These are phyloP conservation scores for Macaranga tanarius DNA, from an alignment of 441 rosid genomes.

Conservation along the genomic window DNA sequence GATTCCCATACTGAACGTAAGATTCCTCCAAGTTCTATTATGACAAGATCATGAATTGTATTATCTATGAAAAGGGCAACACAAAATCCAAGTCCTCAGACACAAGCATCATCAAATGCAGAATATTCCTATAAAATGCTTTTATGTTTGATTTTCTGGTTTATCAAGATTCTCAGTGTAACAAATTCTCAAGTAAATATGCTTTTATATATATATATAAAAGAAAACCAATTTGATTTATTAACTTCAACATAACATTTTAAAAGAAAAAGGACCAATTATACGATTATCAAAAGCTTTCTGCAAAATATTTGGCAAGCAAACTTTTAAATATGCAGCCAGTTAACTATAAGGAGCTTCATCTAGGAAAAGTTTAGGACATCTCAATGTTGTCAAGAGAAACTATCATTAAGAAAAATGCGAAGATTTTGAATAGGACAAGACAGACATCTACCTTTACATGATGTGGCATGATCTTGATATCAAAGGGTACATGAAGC, in stretches of 20 bases:
- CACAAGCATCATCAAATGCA: neutral
- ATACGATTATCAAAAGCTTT: too few relatives aligned
- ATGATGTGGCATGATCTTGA: conserved; percentile 98
- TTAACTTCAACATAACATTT: neutral
- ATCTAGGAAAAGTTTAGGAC: neutral
- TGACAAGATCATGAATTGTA: neutral
- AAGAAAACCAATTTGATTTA: neutral
- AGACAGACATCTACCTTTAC: conserved; percentile 58
- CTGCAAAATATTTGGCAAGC: neutral
- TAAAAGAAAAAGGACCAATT: too few relatives aligned
- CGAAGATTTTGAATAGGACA: neutral
- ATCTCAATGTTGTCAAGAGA: neutral
- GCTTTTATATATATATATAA: too few relatives aligned
- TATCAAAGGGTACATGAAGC: conserved; percentile 83
- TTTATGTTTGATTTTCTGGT: too few relatives aligned
- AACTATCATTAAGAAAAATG: neutral
- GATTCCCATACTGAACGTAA: too few relatives aligned
- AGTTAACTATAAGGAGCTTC: neutral
- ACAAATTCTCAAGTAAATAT: neutral
- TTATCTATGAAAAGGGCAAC: neutral
- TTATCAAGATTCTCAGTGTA: neutral
- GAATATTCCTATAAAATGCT: neutral
- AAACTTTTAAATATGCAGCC: neutral
- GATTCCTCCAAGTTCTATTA: neutral
- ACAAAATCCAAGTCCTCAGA: neutral